Base-by-base conservation (phyloP, 805 yeast genomes). In the Priceomyces haplophilus region DNA sequence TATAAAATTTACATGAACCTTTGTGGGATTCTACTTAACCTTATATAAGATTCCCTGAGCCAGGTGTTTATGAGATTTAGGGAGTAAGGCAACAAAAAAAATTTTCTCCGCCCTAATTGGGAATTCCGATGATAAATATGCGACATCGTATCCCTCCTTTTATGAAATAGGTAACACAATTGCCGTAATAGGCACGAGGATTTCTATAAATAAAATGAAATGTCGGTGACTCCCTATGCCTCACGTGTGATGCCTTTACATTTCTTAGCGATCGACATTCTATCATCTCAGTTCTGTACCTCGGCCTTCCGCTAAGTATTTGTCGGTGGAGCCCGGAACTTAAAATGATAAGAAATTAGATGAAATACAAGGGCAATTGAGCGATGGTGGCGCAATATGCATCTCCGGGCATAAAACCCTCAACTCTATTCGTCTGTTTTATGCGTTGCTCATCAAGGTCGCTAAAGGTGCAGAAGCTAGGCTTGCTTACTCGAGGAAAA, bases 61-160 rank as follows among this genome's bases (percentile, higher is more conserved):
- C 12, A 20, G 24, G 10, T 32, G 35, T 36, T 25, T 23, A 23
- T 36, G 39, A 36, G 30, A 36, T 36, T 24, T 36, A 16, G 31
- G 31, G 31, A 36, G 19, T 13, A 36, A 13, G 39, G 30, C 39
- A 25, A 23, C 35, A 32, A 20, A n/a, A 36, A 36, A 36, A 36
- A 11, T 36, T 36, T 36, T 36, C 39, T 16, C 15, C 20, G 12
- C 15, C 39, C 39, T 16, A 15, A 13, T 32, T 32, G 35, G 35
- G 35, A 32, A 32, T 32, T 32, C 35, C 35, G 35, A 32, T 10
- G 12, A n/a, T 32, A 32, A 13, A 16, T 19, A 4, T 32, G 20
- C 31, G n/a, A 27, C 11, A 27, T 12, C 31, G 31, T 10, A 27
- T 27, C 31, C 10, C 11, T 27, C 11, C 15, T 15, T 5, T 21